Evolutionary conservation across 495 filamentous ascomycete species (phyloP).

Genomic region (Diplogelasinospora grovesii): DNA sequence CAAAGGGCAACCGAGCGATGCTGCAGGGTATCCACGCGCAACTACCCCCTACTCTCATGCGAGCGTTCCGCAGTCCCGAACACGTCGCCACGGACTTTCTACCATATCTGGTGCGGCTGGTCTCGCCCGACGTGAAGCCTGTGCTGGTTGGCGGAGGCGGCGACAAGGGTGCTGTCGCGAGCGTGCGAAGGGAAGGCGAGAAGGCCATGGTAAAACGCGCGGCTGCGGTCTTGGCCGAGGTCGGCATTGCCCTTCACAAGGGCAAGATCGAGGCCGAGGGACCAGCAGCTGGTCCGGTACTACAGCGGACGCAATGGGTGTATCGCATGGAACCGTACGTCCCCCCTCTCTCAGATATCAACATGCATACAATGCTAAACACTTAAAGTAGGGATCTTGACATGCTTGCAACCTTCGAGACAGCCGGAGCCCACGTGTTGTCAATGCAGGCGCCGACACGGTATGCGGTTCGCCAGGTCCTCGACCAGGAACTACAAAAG

Average conservation of each 20-base stretch:
- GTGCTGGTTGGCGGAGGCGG: slow-evolving; percentile 74
- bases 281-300: slow-evolving; percentile 28
- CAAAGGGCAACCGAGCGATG: slow-evolving; percentile 55
- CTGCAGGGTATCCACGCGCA: slow-evolving; percentile 46
- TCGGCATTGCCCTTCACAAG: slow-evolving; percentile 76
- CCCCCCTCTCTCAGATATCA: background rate
- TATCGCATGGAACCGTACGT: slow-evolving; percentile 94
- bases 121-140: slow-evolving; percentile 85
- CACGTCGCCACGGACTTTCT: slow-evolving; percentile 73
- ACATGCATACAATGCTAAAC: slow-evolving; percentile 2
- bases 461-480: slow-evolving; percentile 84
- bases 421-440: slow-evolving; percentile 39
- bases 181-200: slow-evolving; percentile 78
- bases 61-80: slow-evolving; percentile 70
- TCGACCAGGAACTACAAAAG: slow-evolving; percentile 81
- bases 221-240: slow-evolving; percentile 68
- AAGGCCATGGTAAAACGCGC: slow-evolving; percentile 71
- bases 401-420: slow-evolving; percentile 55
- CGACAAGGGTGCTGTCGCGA: slow-evolving; percentile 61
- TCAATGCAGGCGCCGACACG: slow-evolving; percentile 59
- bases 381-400: slow-evolving; percentile 47
- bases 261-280: slow-evolving; percentile 63
- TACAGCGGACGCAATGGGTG: slow-evolving; percentile 61
- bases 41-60: slow-evolving; percentile 56
- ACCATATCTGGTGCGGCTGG: slow-evolving; percentile 72